Conservation (phyloP, 2,329 filamentous ascomycete species). For the Penicillium brevicompactum region DNA sequence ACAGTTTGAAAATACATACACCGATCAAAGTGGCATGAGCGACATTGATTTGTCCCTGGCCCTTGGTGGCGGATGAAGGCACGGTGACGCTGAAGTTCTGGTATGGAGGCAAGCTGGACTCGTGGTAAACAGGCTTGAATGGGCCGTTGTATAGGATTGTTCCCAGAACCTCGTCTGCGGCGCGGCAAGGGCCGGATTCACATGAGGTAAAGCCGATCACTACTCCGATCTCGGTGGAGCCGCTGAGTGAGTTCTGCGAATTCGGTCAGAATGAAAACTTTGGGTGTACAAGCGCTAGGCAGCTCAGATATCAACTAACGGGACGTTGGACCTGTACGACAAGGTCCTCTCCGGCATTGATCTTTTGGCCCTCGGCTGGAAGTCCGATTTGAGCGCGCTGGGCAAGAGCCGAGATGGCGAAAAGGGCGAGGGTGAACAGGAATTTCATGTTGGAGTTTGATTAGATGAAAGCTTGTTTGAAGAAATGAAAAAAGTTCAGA, state of each 20-base stretch:
- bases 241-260: conserved; percentile 28
- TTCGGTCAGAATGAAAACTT: background rate
- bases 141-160: conserved; percentile 30
- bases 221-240: conserved; percentile 29
- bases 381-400: conserved; percentile 31
- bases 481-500: too few relatives aligned
- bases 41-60: conserved; percentile 27
- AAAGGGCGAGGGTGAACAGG: conserved; percentile 18
- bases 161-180: conserved; percentile 25
- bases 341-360: conserved; percentile 24
- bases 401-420: conserved; percentile 27
- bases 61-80: conserved; percentile 16
- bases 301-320: conserved; percentile 17
- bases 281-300: background rate
- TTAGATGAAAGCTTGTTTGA: too few relatives aligned
- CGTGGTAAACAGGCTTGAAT: conserved; percentile 32
- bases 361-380: conserved; percentile 17
- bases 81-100: conserved; percentile 35
- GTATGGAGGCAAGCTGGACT: conserved; percentile 25
- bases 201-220: conserved; percentile 36
- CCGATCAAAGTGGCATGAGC: conserved; percentile 34
- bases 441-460: conserved; percentile 25
- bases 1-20: conserved; percentile 21
- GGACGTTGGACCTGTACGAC: conserved; percentile 33
- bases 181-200: conserved; percentile 14